Conservation (phyloP, 805 yeast species). For the Myxozyma mucilagina region DNA sequence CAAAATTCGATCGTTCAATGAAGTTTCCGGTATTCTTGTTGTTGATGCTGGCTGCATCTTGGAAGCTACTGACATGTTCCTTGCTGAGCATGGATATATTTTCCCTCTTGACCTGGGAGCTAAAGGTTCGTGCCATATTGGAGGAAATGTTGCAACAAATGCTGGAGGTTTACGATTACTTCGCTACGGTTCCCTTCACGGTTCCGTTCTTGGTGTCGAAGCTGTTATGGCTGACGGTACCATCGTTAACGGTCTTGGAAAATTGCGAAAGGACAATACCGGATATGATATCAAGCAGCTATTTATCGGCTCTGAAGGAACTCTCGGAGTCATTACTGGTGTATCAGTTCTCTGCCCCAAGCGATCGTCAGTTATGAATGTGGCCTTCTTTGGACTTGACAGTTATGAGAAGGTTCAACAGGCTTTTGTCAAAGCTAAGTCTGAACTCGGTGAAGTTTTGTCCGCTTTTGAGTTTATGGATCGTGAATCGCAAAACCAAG, state of each 20-base stretch:
- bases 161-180: constrained; percentile 92
- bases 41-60: constrained; percentile 89
- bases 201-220: constrained; percentile 86
- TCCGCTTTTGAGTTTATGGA: constrained; percentile 97
- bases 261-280: constrained; percentile 91
- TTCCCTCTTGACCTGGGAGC: constrained; percentile 96
- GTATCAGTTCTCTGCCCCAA: constrained; percentile 87
- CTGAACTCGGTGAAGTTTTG: constrained; percentile 77
- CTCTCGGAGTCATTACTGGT: constrained; percentile 87
- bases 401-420: constrained; percentile 81
- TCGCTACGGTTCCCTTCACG: constrained; percentile 90
- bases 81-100: constrained; percentile 80
- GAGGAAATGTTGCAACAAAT: constrained; percentile 92
- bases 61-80: constrained; percentile 76
- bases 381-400: constrained; percentile 81
- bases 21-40: constrained; percentile 78
- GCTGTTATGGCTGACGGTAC: constrained; percentile 92
- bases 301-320: constrained; percentile 93
- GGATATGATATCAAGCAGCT: constrained; percentile 92
- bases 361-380: constrained; percentile 80
- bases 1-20: constrained; percentile 78
- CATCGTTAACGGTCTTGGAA: constrained; percentile 72
- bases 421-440: constrained; percentile 74
- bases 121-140: constrained; percentile 93
- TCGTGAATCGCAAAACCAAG: constrained; percentile 59